Conservation (phyloP, 805 yeast species). For the Sungouiozyma ichnusensis region DNA sequence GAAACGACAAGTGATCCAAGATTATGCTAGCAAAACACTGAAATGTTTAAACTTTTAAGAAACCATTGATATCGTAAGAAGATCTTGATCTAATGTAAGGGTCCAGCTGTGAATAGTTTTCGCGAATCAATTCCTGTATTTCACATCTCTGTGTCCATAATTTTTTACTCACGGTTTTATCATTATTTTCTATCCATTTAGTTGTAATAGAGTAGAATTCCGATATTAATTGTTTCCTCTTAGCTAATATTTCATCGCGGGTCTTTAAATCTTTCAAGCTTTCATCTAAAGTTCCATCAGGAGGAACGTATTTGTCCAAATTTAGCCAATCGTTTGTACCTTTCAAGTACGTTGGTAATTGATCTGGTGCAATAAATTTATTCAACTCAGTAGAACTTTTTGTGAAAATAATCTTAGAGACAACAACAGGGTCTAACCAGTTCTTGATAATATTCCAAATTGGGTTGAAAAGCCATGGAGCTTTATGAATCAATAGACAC, state of each 20-base stretch:
- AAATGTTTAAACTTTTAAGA: constrained; percentile 23
- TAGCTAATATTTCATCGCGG: constrained; percentile 34
- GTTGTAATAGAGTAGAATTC: constrained; percentile 55
- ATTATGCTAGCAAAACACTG: no score
- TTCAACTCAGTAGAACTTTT: constrained; percentile 56
- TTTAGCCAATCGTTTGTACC: constrained; percentile 51
- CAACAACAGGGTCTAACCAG: constrained; percentile 96
- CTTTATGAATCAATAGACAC: constrained; percentile 73
- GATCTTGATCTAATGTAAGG: constrained; percentile 76
- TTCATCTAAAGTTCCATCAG: constrained; percentile 48
- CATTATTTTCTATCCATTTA: constrained; percentile 53
- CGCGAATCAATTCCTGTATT: constrained; percentile 42
- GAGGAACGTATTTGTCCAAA: constrained; percentile 47
- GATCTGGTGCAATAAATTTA: constrained; percentile 45
- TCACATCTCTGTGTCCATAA: constrained; percentile 45
- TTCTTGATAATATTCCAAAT: constrained; percentile 88
- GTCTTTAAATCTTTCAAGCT: constrained; percentile 36
- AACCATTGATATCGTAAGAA: constrained; percentile 68
- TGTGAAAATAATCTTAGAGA: constrained; percentile 80
- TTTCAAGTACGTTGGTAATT: constrained; percentile 64
- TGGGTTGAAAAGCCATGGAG: constrained; percentile 94
- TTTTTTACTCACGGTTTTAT: constrained; percentile 37
- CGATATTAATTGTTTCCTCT: constrained; percentile 45
- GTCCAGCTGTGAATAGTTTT: constrained; percentile 61
- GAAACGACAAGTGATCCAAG: no score